phyloP scores from a whole-genome alignment of 129 eudicot species.

The Helianthus tuberosus region DNA sequence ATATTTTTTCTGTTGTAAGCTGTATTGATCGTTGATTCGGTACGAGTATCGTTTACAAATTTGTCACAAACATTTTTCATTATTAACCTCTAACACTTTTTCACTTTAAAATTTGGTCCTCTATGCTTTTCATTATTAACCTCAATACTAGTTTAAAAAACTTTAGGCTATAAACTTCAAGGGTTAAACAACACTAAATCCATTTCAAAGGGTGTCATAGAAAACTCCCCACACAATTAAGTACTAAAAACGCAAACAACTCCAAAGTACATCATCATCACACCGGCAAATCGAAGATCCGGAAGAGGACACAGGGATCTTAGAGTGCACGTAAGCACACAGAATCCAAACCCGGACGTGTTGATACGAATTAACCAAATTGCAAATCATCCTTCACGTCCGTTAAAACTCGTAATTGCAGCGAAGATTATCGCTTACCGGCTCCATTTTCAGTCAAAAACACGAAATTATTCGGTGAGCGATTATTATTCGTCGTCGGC shows the following conservation, averaged over 20 bases:
- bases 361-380: constrained; percentile 40
- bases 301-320: constrained; percentile 11
- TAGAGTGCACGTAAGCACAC: constrained; percentile 41
- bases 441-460: constrained; percentile 41
- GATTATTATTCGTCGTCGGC: no score
- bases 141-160: no score
- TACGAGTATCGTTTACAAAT: no score
- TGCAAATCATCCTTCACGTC: constrained; percentile 44
- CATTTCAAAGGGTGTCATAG: neutral
- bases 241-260: constrained; percentile 2
- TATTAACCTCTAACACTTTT: no score
- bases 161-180: neutral
- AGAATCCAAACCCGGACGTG: constrained; percentile 60
- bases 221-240: no score
- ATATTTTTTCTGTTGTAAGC: no score
- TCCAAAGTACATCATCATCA: neutral
- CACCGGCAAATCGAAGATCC: neutral
- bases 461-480: no score
- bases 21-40: no score
- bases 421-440: constrained; percentile 36
- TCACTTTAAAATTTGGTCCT: no score
- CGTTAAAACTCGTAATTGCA: constrained; percentile 41
- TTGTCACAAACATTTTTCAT: no score
- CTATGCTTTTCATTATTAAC: no score
- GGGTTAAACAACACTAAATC: constrained; percentile 10